phyloP scores from a whole-genome alignment of 345 rosid species.

The Draba incana region DNA sequence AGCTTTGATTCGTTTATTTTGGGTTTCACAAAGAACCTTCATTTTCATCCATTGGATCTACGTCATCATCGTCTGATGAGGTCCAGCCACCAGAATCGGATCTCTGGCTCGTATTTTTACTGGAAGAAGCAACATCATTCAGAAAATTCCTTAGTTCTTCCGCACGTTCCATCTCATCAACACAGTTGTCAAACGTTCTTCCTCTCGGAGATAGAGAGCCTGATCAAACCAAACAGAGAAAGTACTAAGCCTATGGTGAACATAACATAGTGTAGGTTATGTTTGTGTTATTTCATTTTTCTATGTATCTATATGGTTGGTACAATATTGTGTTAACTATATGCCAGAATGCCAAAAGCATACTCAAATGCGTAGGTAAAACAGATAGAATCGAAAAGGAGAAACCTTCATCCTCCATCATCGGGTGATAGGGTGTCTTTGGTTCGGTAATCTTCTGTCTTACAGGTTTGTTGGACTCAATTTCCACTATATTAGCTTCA shows the following conservation, averaged over 20 bases:
- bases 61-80: conserved; percentile 82
- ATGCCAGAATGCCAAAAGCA: conserved; percentile 8
- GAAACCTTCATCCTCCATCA: conserved; percentile 87
- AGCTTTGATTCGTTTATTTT: conserved; percentile 25
- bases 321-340: conserved; percentile 6
- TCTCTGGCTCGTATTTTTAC: conserved; percentile 47
- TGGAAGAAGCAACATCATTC: conserved; percentile 77
- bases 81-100: conserved; percentile 64
- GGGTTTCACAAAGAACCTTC: conserved; percentile 53
- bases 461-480: conserved; percentile 92
- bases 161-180: conserved; percentile 61
- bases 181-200: conserved; percentile 57
- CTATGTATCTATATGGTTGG: neutral
- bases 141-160: conserved; percentile 66
- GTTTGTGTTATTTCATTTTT: neutral
- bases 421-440: conserved; percentile 93
- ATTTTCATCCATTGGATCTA: conserved; percentile 68
- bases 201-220: conserved; percentile 66
- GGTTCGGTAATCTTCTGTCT: conserved; percentile 98
- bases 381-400: neutral
- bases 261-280: neutral
- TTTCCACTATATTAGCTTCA: conserved; percentile 82
- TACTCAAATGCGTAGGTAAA: neutral
- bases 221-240: conserved; percentile 30
- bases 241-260: neutral